A percentile compares a stretch with the other conserved stretches of the same genome.
These are phyloP conservation scores for Sarcocystis neurona DNA, from an alignment of 169 alveolate species.

Conservation along the genomic window DNA sequence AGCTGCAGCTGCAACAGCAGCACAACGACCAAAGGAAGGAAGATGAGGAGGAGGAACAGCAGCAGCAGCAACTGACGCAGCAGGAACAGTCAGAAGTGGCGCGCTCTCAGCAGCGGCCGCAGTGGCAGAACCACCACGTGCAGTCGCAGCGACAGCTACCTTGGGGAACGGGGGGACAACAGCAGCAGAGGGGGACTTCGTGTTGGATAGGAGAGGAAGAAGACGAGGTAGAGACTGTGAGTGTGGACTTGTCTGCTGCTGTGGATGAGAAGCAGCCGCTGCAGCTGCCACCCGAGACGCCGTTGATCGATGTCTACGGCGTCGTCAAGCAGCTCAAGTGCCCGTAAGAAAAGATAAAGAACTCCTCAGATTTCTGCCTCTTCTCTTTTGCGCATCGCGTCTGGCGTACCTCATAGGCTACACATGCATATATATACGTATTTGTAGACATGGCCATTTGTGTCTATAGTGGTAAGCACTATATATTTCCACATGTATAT, in stretches of 20 bases:
- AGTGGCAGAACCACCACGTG: background rate
- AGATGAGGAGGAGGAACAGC: background rate
- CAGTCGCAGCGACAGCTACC: background rate
- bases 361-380: too few species aligned
- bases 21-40: background rate
- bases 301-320: conserved; percentile 51
- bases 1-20: background rate
- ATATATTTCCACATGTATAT: background rate
- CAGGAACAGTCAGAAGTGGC: background rate
- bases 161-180: background rate
- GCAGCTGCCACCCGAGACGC: conserved; percentile 64
- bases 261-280: conserved; percentile 54
- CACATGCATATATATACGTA: too few species aligned
- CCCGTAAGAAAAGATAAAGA: background rate
- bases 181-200: background rate
- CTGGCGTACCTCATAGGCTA: too few species aligned
- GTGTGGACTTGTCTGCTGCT: conserved; percentile 46
- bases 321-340: conserved; percentile 47
- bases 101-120: background rate
- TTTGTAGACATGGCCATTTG: background rate
- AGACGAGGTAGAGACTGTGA: background rate
- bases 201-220: background rate
- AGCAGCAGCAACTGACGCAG: background rate
- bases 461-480: background rate
- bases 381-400: too few species aligned